Base-by-base conservation (phyloP, 768 basidiomycete genomes). In the Mycena pura region DNA sequence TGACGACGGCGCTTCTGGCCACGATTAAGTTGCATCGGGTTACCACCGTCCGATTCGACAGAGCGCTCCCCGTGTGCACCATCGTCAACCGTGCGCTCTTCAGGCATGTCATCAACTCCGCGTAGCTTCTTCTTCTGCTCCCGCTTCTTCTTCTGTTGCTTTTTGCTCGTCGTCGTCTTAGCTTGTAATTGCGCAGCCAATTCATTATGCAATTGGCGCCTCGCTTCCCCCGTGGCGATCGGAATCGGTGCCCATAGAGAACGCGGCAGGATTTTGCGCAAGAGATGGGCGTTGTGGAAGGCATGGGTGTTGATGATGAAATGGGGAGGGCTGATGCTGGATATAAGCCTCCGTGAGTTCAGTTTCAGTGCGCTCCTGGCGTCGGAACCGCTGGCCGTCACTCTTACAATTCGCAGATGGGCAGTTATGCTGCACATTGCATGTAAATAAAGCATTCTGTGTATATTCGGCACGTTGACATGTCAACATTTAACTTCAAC, bases 201-300 rank as follows among this genome's bases (percentile, higher is more conserved):
- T 14, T 58, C 47, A 3, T 49, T 29, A n/a, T 58, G 57, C 24
- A 49, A 49, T 3, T 15, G 10, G 9, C 32, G 15, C 6, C 57
- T 46, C 10, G 31, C 38, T 3, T 43, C 41, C 0, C 22, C 21
- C 11, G 41, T n/a, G 39, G 53, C 60, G 14, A 51, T 25, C 3
- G 47, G 52, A 6, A 61, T 31, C 17, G 63, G 63, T 3, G 36
- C 50, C 38, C 39, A 45, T 0, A 43, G 46, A 9, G 24, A 19
- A 0, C 58, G 51, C 3, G 50, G 59, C 13, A 64, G 58, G 11
- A n/a, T 27, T 11, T 27, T 49, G 9, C 63, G 59, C 8, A 64
- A n/a, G 6, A 64, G 59, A 21, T 64, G 63, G 25, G 63, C 44
- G 17, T 65, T 65, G 41, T 65, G 63, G 22, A 61, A 55, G 0